Conservation (phyloP, 2,329 filamentous ascomycete species). For the Cytospora schulzeri region DNA sequence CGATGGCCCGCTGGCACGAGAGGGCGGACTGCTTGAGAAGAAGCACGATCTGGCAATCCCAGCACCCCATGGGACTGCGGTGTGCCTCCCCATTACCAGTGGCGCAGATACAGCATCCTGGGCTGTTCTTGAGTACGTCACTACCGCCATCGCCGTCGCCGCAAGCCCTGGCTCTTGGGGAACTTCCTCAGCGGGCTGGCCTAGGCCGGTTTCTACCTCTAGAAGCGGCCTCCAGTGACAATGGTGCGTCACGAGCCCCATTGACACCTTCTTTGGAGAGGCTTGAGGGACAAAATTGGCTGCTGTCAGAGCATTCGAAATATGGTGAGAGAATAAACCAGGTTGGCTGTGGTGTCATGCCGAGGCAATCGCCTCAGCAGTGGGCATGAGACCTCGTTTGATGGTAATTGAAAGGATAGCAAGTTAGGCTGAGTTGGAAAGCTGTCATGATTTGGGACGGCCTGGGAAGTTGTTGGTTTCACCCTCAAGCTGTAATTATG, state of each 20-base stretch:
- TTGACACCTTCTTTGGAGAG: background rate
- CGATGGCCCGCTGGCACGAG: background rate
- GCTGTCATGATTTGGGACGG: too few species aligned
- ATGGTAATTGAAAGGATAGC: background rate
- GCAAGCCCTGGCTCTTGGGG: background rate
- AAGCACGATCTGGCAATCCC: background rate
- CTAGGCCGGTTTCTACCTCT: background rate
- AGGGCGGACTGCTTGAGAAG: background rate
- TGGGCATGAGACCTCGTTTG: background rate
- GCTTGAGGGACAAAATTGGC: background rate
- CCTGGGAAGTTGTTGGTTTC: too few species aligned
- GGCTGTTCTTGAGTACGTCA: background rate
- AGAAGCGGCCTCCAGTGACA: background rate
- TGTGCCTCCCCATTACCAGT: background rate
- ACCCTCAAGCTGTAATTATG: too few species aligned
- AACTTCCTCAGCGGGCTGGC: background rate
- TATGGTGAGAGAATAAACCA: background rate
- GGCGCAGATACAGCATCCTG: background rate
- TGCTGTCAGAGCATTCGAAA: background rate
- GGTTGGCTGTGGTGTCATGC: background rate
- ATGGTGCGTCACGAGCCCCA: background rate
- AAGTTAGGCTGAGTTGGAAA: too few species aligned
- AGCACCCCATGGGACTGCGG: background rate
- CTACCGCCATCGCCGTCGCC: background rate
- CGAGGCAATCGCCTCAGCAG: background rate